Evolutionary conservation across 2,329 filamentous ascomycete genomes (phyloP).

Genomic region (Colletotrichum sp.): DNA sequence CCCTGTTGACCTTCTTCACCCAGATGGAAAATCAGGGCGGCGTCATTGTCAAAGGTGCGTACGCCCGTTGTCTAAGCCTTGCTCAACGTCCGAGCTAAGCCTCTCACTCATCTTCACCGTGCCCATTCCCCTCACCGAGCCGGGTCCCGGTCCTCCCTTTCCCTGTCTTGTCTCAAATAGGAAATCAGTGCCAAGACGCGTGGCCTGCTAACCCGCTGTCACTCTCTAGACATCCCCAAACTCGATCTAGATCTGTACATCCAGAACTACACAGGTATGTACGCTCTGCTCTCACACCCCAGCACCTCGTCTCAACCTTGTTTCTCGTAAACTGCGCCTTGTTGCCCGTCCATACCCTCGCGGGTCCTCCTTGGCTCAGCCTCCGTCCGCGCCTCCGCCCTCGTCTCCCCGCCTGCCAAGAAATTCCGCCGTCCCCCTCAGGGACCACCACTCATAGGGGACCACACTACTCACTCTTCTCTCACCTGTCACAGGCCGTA

Average conservation of each 20-base stretch:
- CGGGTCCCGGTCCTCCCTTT: neutral
- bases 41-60: slow-evolving; percentile 53
- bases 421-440: neutral
- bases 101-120: slow-evolving; percentile 1
- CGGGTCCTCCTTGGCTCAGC: neutral
- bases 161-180: neutral
- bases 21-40: slow-evolving; percentile 50
- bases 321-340: slow-evolving; percentile 11
- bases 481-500: slow-evolving; percentile 64
- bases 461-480: neutral
- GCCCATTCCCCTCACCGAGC: neutral
- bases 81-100: neutral
- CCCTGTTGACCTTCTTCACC: slow-evolving; percentile 48
- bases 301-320: neutral
- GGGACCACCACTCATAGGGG: neutral
- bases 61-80: neutral
- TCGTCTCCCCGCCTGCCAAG: slow-evolving; percentile 10
- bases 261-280: slow-evolving; percentile 80
- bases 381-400: slow-evolving; percentile 4
- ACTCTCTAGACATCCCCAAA: slow-evolving; percentile 60
- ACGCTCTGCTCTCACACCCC: slow-evolving; percentile 20
- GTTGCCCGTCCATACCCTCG: neutral
- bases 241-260: slow-evolving; percentile 93
- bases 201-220: slow-evolving; percentile 13
- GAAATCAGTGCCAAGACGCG: slow-evolving; percentile 18